Evolutionary conservation across 352 stramenopile genomes (phyloP).

Genomic region (Globisporangium polare): DNA sequence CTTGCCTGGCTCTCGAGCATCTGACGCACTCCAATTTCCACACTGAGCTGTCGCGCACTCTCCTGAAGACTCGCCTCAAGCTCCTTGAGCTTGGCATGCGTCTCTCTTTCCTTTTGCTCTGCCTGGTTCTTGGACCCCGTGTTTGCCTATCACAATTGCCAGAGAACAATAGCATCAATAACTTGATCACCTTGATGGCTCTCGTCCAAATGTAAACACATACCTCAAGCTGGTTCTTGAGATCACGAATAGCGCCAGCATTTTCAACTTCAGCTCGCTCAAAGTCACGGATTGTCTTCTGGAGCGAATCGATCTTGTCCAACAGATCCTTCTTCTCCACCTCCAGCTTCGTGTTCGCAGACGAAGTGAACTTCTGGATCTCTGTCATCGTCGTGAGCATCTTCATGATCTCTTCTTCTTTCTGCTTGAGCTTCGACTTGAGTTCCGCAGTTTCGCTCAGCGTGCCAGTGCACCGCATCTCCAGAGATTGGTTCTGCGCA

Average conservation of each 20-base stretch:
- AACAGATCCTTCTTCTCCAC: conserved; percentile 62
- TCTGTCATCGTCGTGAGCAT: conserved; percentile 67
- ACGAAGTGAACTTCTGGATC: conserved; percentile 71
- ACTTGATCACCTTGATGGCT: neutral
- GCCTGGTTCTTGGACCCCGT: conserved; percentile 23
- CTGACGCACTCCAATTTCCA: conserved; percentile 59
- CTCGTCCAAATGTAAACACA: neutral
- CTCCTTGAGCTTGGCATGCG: conserved; percentile 36
- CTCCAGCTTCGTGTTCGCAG: conserved; percentile 59
- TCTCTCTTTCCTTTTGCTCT: conserved; percentile 31
- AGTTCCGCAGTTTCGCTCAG: conserved; percentile 38
- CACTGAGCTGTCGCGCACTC: conserved; percentile 44
- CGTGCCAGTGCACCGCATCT: conserved; percentile 31
- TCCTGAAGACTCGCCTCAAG: conserved; percentile 53
- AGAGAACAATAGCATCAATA: neutral
- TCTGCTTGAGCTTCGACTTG: conserved; percentile 59
- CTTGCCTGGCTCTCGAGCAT: conserved; percentile 70
- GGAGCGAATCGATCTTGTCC: conserved; percentile 54
- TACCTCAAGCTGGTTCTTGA: conserved; percentile 50
- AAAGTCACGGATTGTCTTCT: conserved; percentile 40
- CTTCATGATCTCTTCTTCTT: conserved; percentile 64
- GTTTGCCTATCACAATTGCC: conserved; percentile 19
- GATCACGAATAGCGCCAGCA: conserved; percentile 37
- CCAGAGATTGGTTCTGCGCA: conserved; percentile 49
- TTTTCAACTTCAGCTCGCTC: conserved; percentile 52